Evolutionary conservation across 192 early-diverging fungal genomes (phyloP).

Genomic region (Backusella morwellensis): DNA sequence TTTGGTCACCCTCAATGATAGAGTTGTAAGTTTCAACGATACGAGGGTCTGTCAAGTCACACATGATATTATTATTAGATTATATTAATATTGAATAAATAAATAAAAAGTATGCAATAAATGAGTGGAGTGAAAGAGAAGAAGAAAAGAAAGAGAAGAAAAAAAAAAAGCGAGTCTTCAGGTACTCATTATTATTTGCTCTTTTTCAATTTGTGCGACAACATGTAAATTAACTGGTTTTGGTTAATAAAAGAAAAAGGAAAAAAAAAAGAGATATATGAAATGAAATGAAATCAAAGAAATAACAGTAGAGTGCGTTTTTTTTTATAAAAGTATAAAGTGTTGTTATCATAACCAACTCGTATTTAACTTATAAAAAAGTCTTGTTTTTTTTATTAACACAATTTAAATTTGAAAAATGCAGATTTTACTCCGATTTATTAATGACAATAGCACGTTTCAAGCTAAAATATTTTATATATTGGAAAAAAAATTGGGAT

Average conservation of each 20-base stretch:
- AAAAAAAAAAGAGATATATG: not conserved
- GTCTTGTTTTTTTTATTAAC: not conserved
- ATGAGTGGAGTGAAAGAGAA: not conserved
- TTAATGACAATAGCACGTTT: not conserved
- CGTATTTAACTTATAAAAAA: not conserved
- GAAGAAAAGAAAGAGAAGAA: not conserved
- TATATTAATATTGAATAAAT: not conserved
- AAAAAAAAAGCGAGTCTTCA: not conserved
- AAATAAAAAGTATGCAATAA: not conserved
- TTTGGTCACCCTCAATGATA: slow-evolving; percentile 48
- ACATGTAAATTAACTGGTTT: not conserved
- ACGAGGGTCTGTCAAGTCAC: slow-evolving; percentile 60
- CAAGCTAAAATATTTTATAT: not conserved
- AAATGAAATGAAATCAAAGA: not conserved
- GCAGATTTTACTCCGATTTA: slow-evolving; percentile 1
- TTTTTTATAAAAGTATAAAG: no score
- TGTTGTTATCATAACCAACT: no score
- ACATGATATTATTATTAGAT: slow-evolving; percentile 23
- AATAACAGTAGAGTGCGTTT: not conserved
- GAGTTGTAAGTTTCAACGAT: slow-evolving; percentile 58
- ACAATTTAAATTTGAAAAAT: not conserved
- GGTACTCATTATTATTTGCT: not conserved
- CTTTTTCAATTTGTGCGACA: not conserved
- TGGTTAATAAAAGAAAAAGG: not conserved
- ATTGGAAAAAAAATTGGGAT: not conserved